Evolutionary conservation across 2,329 filamentous ascomycete genomes (phyloP).

Genomic region (Drechslera avenae): DNA sequence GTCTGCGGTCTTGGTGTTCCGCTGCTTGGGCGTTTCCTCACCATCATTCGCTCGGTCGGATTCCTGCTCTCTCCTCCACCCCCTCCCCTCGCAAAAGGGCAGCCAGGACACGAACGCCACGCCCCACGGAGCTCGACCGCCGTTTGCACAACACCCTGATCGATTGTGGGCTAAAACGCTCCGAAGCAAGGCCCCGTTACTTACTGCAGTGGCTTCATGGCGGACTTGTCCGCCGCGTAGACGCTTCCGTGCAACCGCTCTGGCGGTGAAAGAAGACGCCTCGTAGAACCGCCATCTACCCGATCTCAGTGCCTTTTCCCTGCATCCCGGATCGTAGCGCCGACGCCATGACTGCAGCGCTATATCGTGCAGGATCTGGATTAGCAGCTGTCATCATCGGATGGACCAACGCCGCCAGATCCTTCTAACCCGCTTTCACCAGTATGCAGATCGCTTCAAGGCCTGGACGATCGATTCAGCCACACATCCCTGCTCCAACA

Average conservation of each 20-base stretch:
- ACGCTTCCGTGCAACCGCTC: conserved; percentile 15
- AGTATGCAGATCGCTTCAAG: conserved; percentile 35
- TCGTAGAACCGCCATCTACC: conserved; percentile 16
- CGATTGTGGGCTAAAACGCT: conserved; percentile 18
- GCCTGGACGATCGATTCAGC: conserved; percentile 33
- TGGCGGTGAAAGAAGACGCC: conserved; percentile 19
- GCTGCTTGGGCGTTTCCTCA: conserved; percentile 1
- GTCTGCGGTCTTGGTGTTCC: conserved; percentile 1
- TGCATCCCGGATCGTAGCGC: conserved; percentile 35
- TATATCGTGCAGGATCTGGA: conserved; percentile 40
- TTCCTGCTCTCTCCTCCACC: conserved; percentile 4
- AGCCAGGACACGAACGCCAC: conserved; percentile 19
- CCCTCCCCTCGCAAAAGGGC: conserved; percentile 15
- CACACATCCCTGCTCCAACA: conserved; percentile 27
- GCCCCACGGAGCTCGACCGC: conserved; percentile 26
- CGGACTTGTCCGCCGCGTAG: conserved; percentile 27
- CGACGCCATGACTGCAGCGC: conserved; percentile 35
- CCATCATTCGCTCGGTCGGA: conserved; percentile 22
- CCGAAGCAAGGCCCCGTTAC: conserved; percentile 20
- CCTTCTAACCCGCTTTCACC: conserved; percentile 29
- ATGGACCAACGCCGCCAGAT: conserved; percentile 34
- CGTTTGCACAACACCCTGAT: conserved; percentile 16
- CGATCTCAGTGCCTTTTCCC: conserved; percentile 28
- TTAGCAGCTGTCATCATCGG: conserved; percentile 36
- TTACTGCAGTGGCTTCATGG: conserved; percentile 8